Conservation (phyloP, 1,284 basidiomycete species). For the Puccinia polysora region DNA sequence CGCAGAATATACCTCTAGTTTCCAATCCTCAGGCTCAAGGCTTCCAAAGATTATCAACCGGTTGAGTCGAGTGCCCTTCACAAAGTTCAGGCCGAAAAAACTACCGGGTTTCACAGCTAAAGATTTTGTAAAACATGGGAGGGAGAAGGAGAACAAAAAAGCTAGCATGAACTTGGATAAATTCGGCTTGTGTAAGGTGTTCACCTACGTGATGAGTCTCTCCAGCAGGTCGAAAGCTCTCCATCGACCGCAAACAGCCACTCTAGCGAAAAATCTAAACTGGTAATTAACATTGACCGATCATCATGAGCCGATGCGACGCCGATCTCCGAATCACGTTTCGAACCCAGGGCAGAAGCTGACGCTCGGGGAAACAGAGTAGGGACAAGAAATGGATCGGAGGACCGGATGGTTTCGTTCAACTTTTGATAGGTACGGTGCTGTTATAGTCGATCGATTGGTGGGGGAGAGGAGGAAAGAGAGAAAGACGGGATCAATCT, state of each 20-base stretch:
- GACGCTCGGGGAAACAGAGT: constrained; percentile 4
- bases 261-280: constrained; percentile 4
- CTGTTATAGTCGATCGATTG: too few species aligned
- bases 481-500: background rate
- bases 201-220: background rate
- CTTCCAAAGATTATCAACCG: constrained; percentile 2
- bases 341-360: background rate
- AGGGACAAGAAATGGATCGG: constrained; percentile 18
- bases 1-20: background rate
- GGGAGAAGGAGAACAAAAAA: background rate
- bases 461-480: too few species aligned
- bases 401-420: constrained; percentile 9
- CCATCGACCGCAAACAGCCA: constrained; percentile 27
- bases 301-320: constrained; percentile 22
- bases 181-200: background rate
- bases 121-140: background rate
- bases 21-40: constrained; percentile 4
- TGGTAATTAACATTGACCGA: constrained; percentile 30
- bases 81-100: constrained; percentile 24
- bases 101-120: background rate
- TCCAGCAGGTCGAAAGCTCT: constrained; percentile 21
- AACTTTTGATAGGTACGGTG: constrained; percentile 5
- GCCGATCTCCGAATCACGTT: constrained; percentile 21
- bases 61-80: background rate
- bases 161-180: background rate